Conservation (phyloP, 2,329 filamentous ascomycete species). For the Periglandula ipomoeae region DNA sequence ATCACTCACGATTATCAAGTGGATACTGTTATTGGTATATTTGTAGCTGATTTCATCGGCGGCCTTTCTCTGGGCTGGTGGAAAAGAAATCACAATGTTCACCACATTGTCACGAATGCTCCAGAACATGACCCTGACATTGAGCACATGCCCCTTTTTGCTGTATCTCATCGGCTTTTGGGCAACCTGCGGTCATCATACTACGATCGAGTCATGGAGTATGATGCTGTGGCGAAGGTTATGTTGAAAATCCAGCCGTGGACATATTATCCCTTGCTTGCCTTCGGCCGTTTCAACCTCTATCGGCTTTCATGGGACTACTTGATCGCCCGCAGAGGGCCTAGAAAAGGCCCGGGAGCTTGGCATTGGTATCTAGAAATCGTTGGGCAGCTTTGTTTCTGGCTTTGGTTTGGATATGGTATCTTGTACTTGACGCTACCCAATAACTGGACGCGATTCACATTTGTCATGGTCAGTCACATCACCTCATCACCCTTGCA, state of each 20-base stretch:
- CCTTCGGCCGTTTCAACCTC: conserved; percentile 79
- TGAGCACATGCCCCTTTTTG: conserved; percentile 82
- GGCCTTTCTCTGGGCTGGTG: conserved; percentile 93
- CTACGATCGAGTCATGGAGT: conserved; percentile 72
- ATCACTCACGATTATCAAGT: conserved; percentile 84
- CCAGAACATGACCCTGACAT: conserved; percentile 96
- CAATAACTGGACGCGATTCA: conserved; percentile 56
- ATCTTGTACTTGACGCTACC: conserved; percentile 67
- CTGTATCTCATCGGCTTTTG: conserved; percentile 74
- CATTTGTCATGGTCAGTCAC: conserved; percentile 73
- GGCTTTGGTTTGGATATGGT: conserved; percentile 79
- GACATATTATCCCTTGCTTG: conserved; percentile 73
- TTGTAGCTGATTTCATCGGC: conserved; percentile 82
- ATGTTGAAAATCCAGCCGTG: conserved; percentile 68
- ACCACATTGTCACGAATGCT: conserved; percentile 92
- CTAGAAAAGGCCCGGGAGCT: conserved; percentile 65
- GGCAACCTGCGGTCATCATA: conserved; percentile 67
- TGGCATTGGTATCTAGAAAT: conserved; percentile 82
- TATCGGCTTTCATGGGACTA: conserved; percentile 76
- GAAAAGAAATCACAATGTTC: conserved; percentile 93
- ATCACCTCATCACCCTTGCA: conserved; percentile 74
- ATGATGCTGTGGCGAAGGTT: conserved; percentile 63
- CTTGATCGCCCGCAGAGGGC: conserved; percentile 60
- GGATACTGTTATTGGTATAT: conserved; percentile 79
- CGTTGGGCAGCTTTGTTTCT: conserved; percentile 69